A percentile compares a stretch with the other conserved stretches of the same genome.
Conservation (phyloP, 148 eudicot genomes). For the Tetragonia tetragonoides region DNA sequence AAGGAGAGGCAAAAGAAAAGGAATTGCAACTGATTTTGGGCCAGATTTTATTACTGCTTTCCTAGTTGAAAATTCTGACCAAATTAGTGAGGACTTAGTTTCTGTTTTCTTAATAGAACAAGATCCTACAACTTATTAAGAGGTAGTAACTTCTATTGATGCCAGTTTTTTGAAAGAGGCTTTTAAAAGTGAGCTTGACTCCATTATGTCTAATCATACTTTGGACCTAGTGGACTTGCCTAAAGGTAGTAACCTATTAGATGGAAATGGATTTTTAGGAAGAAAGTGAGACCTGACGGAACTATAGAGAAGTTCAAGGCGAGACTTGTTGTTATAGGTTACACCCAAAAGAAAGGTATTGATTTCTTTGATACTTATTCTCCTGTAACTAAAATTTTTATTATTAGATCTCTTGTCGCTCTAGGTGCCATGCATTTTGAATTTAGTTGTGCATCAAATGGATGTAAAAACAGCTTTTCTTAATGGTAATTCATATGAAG, state of each 20-base stretch:
- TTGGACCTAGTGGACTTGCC: too few species aligned
- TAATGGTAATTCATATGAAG: too few species aligned
- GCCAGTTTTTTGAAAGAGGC: neutral
- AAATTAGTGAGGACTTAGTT: neutral
- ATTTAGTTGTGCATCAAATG: neutral
- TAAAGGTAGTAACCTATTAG: too few species aligned
- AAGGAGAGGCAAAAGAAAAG: too few species aligned
- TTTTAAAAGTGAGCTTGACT: too few species aligned
- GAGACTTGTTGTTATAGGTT: neutral
- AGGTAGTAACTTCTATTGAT: neutral
- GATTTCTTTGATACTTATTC: too few species aligned
- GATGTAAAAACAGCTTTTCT: neutral
- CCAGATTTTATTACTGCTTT: neutral
- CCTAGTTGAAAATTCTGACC: neutral
- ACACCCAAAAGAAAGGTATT: too few species aligned
- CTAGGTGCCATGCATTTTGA: neutral
- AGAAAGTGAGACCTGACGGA: neutral
- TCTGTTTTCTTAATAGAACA: too few species aligned
- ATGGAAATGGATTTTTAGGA: too few species aligned
- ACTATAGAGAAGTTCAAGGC: neutral
- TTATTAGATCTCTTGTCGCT: too few species aligned
- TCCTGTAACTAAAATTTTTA: too few species aligned
- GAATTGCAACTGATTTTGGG: too few species aligned
- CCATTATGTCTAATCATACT: neutral
- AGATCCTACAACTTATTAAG: neutral